phyloP scores from a whole-genome alignment of 345 rosid species.

The Tarenaya hassleriana region DNA sequence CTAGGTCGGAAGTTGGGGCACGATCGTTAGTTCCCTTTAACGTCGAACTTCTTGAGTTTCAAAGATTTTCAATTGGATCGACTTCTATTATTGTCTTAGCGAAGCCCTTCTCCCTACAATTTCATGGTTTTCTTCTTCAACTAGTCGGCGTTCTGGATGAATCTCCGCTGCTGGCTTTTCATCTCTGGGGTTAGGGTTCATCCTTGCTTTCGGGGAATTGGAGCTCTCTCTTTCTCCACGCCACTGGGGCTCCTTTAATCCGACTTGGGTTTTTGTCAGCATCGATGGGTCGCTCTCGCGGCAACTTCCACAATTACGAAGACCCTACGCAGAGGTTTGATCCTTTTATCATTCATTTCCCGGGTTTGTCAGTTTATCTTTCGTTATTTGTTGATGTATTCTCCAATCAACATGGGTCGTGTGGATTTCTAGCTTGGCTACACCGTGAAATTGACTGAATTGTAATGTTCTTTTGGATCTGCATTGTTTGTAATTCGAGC shows the following conservation, averaged over 20 bases:
- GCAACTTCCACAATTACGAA: conserved; percentile 82
- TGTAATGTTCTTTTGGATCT: conserved; percentile 1
- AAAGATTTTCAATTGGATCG: conserved; percentile 17
- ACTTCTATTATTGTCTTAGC: no score
- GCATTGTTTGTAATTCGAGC: background rate
- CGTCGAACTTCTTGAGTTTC: no score
- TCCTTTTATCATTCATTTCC: background rate
- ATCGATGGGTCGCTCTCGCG: conserved; percentile 93
- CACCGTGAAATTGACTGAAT: background rate
- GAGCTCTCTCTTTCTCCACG: no score
- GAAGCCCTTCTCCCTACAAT: no score
- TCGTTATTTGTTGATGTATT: no score
- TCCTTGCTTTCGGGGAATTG: background rate
- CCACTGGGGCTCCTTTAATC: no score
- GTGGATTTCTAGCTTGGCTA: background rate
- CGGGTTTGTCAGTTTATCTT: background rate
- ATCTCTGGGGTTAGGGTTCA: background rate
- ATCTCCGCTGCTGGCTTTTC: conserved; percentile 7
- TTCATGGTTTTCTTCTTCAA: background rate
- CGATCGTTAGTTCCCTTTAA: no score
- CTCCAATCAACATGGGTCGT: no score
- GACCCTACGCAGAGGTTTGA: conserved; percentile 87
- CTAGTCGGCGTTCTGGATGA: background rate
- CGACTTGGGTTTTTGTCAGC: no score
- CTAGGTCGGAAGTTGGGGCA: no score